These are phyloP conservation scores for Speleostelium caveatum DNA, from an alignment of 78 protist species.

Conservation along the genomic window DNA sequence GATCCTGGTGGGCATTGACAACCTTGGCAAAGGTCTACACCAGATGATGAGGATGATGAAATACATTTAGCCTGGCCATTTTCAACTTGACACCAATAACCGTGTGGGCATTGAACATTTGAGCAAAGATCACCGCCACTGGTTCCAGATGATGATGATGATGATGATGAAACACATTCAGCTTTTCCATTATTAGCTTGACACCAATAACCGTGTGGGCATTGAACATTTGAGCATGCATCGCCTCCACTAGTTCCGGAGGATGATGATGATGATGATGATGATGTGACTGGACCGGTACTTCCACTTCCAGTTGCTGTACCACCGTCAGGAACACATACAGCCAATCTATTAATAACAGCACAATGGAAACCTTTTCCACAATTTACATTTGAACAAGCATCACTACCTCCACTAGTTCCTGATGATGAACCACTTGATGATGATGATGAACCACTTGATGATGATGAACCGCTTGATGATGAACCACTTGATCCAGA, in stretches of 20 bases:
- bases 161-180: slow-evolving; percentile 1
- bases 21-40: background rate
- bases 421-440: slow-evolving; percentile 5
- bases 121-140: background rate
- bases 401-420: slow-evolving; percentile 13
- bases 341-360: background rate
- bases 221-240: background rate
- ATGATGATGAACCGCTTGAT: no score
- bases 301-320: background rate
- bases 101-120: background rate
- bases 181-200: slow-evolving; percentile 13
- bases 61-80: slow-evolving; percentile 4
- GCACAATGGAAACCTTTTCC: background rate
- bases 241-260: background rate
- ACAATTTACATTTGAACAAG: background rate
- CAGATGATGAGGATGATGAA: background rate
- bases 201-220: slow-evolving; percentile 9
- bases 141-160: background rate
- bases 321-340: background rate
- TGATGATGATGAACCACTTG: slow-evolving; percentile 39
- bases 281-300: background rate
- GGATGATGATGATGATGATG: background rate
- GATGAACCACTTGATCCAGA: no score
- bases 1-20: slow-evolving; percentile 2
- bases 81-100: background rate